phyloP scores from a whole-genome alignment of 371 early-diverging fungal genomes.

The Mucor piriformis region DNA sequence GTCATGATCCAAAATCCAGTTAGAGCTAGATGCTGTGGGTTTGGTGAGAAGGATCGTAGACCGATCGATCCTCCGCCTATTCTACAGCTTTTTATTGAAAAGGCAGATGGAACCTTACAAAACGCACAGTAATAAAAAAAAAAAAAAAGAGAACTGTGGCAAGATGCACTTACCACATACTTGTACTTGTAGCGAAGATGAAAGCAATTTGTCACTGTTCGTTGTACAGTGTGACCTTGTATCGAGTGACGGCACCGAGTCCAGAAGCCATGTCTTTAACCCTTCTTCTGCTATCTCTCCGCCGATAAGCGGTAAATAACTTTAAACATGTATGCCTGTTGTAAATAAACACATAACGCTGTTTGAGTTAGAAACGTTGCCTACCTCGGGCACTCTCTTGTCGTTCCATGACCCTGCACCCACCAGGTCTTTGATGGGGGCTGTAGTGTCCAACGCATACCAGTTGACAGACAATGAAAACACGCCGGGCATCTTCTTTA shows the following conservation, averaged over 20 bases:
- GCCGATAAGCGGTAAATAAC: not conserved
- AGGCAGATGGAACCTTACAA: constrained; percentile 29
- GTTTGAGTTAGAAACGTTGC: not conserved
- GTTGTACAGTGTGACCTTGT: constrained; percentile 32
- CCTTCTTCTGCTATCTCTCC: constrained; percentile 26
- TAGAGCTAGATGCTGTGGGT: constrained; percentile 64
- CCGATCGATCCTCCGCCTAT: constrained; percentile 43
- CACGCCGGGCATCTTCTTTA: constrained; percentile 56
- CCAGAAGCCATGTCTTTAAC: constrained; percentile 29
- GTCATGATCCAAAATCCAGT: constrained; percentile 61
- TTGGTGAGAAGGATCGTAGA: constrained; percentile 29
- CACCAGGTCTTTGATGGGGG: constrained; percentile 60
- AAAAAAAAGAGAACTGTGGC: not conserved
- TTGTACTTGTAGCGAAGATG: constrained; percentile 22
- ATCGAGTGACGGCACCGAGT: constrained; percentile 31
- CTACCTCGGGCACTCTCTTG: constrained; percentile 17
- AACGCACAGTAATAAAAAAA: constrained; percentile 28
- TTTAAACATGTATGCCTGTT: no score
- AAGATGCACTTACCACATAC: no score
- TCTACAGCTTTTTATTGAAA: constrained; percentile 37
- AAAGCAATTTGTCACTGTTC: constrained; percentile 25
- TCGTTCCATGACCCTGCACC: constrained; percentile 36
- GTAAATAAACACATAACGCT: no score
- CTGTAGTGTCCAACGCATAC: constrained; percentile 54
- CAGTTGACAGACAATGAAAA: constrained; percentile 51